Evolutionary conservation across 805 yeast species (phyloP), one percentile per base, ranked within the genome.

Genomic region (Metschnikowia kunwiensis): DNA sequence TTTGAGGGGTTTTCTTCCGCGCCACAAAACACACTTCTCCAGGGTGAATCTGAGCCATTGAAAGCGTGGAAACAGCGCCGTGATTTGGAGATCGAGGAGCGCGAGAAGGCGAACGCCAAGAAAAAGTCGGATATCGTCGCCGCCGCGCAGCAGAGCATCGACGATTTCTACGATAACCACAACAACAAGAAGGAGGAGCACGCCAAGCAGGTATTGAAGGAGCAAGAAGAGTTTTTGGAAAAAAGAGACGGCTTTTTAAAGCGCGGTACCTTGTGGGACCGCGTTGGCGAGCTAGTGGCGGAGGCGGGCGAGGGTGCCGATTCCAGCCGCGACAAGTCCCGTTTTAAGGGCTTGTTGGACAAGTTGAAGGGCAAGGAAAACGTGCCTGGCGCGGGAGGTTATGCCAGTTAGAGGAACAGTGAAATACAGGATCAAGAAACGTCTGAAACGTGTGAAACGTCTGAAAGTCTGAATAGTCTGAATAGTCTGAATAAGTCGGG

Each of bases 111-210:
- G 45, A 81, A 83, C 50, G 67, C 65, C 14, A 67, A 76, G 49
- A 83, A 77, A 58, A 76, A 82, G 54, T 68, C 68, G 20, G 86
- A 80, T 42, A 72, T 87, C 40, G 75, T 82, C 38, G 74, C 77
- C 34, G 81, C 82, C 44, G 97, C 97, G 7, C 77, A 78, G 54
- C 78, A 80, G 57, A 80, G 87, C 36, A 78, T 88, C 54, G 96
- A 91, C 58, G 95, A 85, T 46, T 91, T 91, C 61, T 91, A 91
- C 61, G 95, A 86, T 51, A 82, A 81, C 55, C 91, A 91, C 71
- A 88, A 86, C 65, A 70, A 73, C 55, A 89, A 89, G 68, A 83
- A 80, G 61, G 91, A 86, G 35, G 74, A 74, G 47, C 76, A 79
- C 34, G 65, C 80, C 38, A 80, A 76, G 42, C 72, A 74, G 40